These are phyloP conservation scores for Kurtzmaniella fragi DNA, from an alignment of 805 yeast genomes.

Conservation along the genomic window DNA sequence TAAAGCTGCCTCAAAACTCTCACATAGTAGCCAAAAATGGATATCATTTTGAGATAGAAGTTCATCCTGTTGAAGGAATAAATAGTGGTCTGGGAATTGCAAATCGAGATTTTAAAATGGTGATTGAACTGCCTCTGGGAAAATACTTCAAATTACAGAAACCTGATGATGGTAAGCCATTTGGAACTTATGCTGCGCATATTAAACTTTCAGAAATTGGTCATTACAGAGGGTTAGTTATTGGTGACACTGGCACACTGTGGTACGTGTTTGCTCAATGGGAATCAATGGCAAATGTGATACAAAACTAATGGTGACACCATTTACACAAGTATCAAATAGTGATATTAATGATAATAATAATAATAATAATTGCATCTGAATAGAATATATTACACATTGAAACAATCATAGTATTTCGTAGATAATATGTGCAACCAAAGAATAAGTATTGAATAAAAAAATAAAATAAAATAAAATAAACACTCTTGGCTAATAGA, in stretches of 20 bases:
- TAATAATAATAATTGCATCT: no score
- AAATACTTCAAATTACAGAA: constrained; percentile 57
- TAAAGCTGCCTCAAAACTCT: constrained; percentile 78
- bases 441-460: no score
- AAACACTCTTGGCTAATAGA: no score
- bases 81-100: constrained; percentile 29
- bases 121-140: constrained; percentile 82
- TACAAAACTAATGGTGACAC: constrained; percentile 1
- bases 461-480: no score
- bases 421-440: no score
- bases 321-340: no score
- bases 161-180: constrained; percentile 41
- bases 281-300: constrained; percentile 47
- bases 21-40: constrained; percentile 51
- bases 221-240: constrained; percentile 75
- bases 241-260: constrained; percentile 69
- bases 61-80: constrained; percentile 53
- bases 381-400: no score
- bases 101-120: constrained; percentile 50
- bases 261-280: constrained; percentile 94
- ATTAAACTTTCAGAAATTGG: constrained; percentile 70
- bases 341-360: no score
- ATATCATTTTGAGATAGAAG: constrained; percentile 61
- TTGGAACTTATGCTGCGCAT: constrained; percentile 56
- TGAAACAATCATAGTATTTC: no score